These are phyloP conservation scores for Aphanoascus verrucosus DNA, from an alignment of 2,329 filamentous ascomycete species.

Conservation along the genomic window DNA sequence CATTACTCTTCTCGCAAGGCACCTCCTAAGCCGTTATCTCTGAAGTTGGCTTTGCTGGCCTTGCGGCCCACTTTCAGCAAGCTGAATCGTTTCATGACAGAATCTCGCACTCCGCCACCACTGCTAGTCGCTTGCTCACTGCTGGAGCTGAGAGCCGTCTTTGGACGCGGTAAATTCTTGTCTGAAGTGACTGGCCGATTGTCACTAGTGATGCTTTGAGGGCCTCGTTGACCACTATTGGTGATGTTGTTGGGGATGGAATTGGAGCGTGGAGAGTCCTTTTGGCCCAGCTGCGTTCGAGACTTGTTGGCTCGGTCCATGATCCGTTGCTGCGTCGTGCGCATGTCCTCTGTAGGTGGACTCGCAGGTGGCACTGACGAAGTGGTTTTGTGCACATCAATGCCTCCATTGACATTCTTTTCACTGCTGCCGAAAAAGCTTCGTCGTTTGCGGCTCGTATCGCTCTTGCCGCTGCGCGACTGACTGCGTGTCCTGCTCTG, in stretches of 20 bases:
- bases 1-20: constrained; percentile 29
- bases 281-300: constrained; percentile 6
- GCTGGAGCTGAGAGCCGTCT: constrained; percentile 4
- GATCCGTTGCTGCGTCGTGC: constrained; percentile 17
- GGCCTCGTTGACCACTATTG: neutral
- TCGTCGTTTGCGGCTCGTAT: constrained; percentile 26
- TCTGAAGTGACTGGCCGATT: constrained; percentile 11
- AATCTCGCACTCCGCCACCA: constrained; percentile 39
- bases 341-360: constrained; percentile 18
- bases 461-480: constrained; percentile 26
- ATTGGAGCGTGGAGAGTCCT: neutral
- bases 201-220: neutral
- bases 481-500: constrained; percentile 29
- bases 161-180: constrained; percentile 2
- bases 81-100: constrained; percentile 68
- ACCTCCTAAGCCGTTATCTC: constrained; percentile 20
- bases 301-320: constrained; percentile 16
- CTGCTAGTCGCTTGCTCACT: neutral
- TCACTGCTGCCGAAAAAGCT: constrained; percentile 32
- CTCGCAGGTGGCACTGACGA: constrained; percentile 1
- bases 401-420: constrained; percentile 4
- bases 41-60: constrained; percentile 45
- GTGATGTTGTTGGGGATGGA: neutral
- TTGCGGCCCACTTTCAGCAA: constrained; percentile 66
- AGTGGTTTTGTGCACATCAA: constrained; percentile 15